A percentile compares a stretch with the other conserved stretches of the same genome.
phyloP scores from a whole-genome alignment of 495 filamentous ascomycete genomes.

The Aspergillus sparsus region DNA sequence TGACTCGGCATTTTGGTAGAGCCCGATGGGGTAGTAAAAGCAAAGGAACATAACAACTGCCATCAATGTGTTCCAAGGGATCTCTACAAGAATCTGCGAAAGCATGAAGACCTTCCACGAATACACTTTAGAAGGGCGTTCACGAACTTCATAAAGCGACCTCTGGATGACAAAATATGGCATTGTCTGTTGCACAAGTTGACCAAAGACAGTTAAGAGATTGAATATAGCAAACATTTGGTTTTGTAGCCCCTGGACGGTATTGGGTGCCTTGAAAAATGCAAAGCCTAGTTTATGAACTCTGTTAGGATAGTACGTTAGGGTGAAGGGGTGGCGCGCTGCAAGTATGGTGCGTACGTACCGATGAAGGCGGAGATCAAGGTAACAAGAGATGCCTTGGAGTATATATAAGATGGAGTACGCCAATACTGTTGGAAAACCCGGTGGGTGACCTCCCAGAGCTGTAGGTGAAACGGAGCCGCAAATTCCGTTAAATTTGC shows the following conservation, averaged over 20 bases:
- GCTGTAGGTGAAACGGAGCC: conserved; percentile 41
- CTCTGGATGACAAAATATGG: conserved; percentile 49
- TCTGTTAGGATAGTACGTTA: no score
- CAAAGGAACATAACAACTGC: no score
- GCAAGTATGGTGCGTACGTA: no score
- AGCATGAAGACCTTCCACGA: conserved; percentile 63
- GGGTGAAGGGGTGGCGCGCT: no score
- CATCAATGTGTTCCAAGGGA: no score
- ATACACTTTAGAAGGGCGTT: conserved; percentile 50
- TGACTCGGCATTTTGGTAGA: no score
- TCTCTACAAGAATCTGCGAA: no score
- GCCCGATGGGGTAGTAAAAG: no score
- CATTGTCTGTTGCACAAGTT: conserved; percentile 70
- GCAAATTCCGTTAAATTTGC: conserved; percentile 19
- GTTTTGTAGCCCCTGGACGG: conserved; percentile 76
- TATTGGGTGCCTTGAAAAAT: conserved; percentile 60
- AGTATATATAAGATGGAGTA: conserved; percentile 51
- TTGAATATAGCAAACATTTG: conserved; percentile 84
- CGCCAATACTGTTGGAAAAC: conserved; percentile 54
- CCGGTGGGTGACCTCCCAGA: conserved; percentile 38
- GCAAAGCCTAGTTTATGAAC: no score
- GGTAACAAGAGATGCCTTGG: no score
- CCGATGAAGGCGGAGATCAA: no score
- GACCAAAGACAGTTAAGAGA: conserved; percentile 71
- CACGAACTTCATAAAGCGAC: conserved; percentile 49